Percentiles rank a stretch among this genome's conserved stretches.
Evolutionary conservation across 768 basidiomycete genomes (phyloP).

Genomic region (Kwoniella europaea): DNA sequence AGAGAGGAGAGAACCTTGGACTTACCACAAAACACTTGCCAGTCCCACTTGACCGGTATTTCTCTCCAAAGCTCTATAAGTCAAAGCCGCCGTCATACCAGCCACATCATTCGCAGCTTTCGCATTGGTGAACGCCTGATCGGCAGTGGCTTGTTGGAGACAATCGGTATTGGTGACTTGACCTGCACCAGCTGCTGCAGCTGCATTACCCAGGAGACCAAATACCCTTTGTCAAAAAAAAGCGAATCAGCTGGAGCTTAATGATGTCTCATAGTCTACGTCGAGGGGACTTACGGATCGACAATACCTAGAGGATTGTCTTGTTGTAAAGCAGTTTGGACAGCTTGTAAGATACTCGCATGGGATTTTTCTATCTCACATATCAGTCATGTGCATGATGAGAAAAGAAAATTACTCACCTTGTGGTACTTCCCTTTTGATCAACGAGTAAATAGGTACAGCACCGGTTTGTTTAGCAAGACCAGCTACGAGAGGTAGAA

Average conservation of each 20-base stretch:
- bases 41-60: constrained; percentile 63
- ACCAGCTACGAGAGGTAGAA: constrained; percentile 54
- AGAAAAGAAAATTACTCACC: constrained; percentile 57
- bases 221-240: too few relatives aligned
- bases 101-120: constrained; percentile 67
- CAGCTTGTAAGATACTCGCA: constrained; percentile 65
- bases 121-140: constrained; percentile 75
- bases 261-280: background rate
- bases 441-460: constrained; percentile 54
- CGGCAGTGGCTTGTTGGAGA: constrained; percentile 70
- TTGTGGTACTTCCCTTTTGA: constrained; percentile 70
- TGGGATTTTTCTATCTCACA: constrained; percentile 67
- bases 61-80: constrained; percentile 70
- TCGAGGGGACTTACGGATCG: constrained; percentile 60
- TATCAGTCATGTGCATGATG: background rate
- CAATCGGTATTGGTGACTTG: constrained; percentile 68
- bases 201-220: constrained; percentile 69
- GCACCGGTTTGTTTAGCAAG: constrained; percentile 59
- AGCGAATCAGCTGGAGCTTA: constrained; percentile 1
- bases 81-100: constrained; percentile 67
- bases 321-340: constrained; percentile 62
- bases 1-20: too few relatives aligned
- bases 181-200: constrained; percentile 66
- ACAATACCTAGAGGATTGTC: constrained; percentile 68
- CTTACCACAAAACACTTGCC: constrained; percentile 37